Conservation (phyloP, 768 basidiomycete genomes). For the Boletus sp. region DNA sequence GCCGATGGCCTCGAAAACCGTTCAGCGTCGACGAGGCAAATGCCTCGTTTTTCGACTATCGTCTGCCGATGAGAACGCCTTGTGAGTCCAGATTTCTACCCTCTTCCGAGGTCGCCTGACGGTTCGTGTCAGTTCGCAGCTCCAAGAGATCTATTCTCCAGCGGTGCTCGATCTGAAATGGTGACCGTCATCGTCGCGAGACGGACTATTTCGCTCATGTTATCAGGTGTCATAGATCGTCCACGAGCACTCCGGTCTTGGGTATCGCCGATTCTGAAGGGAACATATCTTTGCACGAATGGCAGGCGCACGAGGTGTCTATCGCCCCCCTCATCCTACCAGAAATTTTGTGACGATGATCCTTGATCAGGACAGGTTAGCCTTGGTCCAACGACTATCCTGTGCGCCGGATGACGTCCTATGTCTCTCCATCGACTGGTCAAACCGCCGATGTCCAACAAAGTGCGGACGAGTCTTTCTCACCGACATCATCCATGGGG, state of each 20-base stretch:
- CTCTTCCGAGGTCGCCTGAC: background rate
- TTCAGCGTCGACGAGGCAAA: slow-evolving; percentile 60
- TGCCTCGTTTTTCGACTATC: slow-evolving; percentile 65
- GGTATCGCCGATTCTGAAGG: slow-evolving; percentile 89
- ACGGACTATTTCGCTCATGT: slow-evolving; percentile 5
- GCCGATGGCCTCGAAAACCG: background rate
- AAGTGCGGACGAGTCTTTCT: slow-evolving; percentile 37
- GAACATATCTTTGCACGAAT: slow-evolving; percentile 61
- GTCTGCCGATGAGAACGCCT: slow-evolving; percentile 25
- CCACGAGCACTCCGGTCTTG: slow-evolving; percentile 46
- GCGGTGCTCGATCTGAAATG: slow-evolving; percentile 96
- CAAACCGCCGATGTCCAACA: slow-evolving; percentile 56
- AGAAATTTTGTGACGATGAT: background rate
- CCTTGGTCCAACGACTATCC: slow-evolving; percentile 40
- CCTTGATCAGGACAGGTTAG: slow-evolving; percentile 39
- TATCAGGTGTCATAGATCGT: slow-evolving; percentile 57
- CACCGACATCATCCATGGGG: background rate
- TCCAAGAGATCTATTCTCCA: slow-evolving; percentile 70
- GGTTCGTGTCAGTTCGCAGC: slow-evolving; percentile 42
- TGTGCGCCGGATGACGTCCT: slow-evolving; percentile 58
- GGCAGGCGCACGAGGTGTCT: slow-evolving; percentile 47
- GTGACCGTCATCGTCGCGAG: slow-evolving; percentile 39
- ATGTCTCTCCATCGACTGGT: slow-evolving; percentile 94
- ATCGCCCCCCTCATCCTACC: background rate
- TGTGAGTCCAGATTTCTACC: slow-evolving; percentile 34